phyloP scores from a whole-genome alignment of 148 eudicot species.

The Vaccinium corymbosum region DNA sequence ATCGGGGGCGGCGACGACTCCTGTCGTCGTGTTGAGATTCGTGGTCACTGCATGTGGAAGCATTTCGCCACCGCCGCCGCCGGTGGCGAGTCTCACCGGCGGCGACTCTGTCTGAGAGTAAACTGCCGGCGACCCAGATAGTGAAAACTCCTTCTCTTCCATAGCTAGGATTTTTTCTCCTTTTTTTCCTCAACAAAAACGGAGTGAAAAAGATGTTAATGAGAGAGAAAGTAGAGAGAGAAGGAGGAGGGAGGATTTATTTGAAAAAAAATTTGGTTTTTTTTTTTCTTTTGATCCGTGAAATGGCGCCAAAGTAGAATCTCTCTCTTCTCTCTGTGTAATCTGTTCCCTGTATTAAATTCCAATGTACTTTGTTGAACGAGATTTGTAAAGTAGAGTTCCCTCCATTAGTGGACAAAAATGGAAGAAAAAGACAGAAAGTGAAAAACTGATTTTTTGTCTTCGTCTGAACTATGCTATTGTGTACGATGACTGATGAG shows the following conservation, averaged over 20 bases:
- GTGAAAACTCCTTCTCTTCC: constrained; percentile 49
- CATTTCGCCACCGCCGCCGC: constrained; percentile 10
- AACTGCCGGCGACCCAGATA: constrained; percentile 41
- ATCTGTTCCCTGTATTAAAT: constrained; percentile 4
- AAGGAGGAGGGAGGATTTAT: neutral
- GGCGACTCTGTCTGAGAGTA: constrained; percentile 40
- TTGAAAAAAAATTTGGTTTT: neutral
- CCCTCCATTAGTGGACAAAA: constrained; percentile 13
- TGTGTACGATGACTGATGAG: neutral
- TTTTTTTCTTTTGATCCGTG: neutral
- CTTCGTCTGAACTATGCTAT: neutral
- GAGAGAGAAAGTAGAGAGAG: neutral
- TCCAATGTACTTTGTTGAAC: constrained; percentile 9
- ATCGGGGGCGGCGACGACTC: neutral
- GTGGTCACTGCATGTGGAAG: neutral
- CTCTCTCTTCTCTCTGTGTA: neutral
- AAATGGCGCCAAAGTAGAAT: constrained; percentile 18
- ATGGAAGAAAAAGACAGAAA: neutral
- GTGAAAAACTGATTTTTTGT: constrained; percentile 1
- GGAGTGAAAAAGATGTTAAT: neutral
- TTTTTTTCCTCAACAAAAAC: neutral
- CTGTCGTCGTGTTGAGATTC: neutral
- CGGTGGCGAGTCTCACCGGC: constrained; percentile 26
- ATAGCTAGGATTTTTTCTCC: constrained; percentile 15
- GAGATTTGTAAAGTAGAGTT: constrained; percentile 6